A percentile compares a stretch with the other conserved stretches of the same genome.
These are phyloP conservation scores for Ogataea naganishii DNA, from an alignment of 805 yeast species.

Conservation along the genomic window DNA sequence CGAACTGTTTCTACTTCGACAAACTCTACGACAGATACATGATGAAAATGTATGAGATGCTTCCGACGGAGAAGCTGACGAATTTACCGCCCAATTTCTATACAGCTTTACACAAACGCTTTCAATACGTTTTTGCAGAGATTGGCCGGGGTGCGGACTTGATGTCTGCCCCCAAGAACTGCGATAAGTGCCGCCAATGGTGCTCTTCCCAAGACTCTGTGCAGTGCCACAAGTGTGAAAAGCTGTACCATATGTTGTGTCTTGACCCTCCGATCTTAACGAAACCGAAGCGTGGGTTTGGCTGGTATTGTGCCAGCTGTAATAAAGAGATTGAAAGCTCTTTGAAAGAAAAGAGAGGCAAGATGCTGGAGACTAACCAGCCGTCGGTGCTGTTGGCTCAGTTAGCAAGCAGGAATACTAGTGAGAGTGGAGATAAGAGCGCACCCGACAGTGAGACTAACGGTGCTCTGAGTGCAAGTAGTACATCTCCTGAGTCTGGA, in stretches of 20 bases:
- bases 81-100: slow-evolving; percentile 54
- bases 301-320: slow-evolving; percentile 85
- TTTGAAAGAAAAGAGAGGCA: slow-evolving; percentile 26
- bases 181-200: slow-evolving; percentile 82
- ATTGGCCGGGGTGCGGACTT: slow-evolving; percentile 54
- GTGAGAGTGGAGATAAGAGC: background rate
- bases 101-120: slow-evolving; percentile 56
- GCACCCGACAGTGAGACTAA: slow-evolving; percentile 1
- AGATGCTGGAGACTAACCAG: slow-evolving; percentile 20
- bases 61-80: slow-evolving; percentile 51
- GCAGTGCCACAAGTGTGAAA: slow-evolving; percentile 69
- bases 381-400: slow-evolving; percentile 18
- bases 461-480: slow-evolving; percentile 1
- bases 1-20: slow-evolving; percentile 78
- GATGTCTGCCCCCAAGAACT: slow-evolving; percentile 53
- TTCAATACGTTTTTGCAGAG: slow-evolving; percentile 70
- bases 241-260: slow-evolving; percentile 71
- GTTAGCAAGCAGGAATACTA: slow-evolving; percentile 3
- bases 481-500: no score
- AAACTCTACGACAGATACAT: slow-evolving; percentile 81
- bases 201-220: slow-evolving; percentile 66
- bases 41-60: slow-evolving; percentile 70
- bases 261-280: slow-evolving; percentile 73
- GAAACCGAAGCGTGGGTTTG: slow-evolving; percentile 81
- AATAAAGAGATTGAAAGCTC: slow-evolving; percentile 47